Conservation (phyloP, 306 rosid genomes). For the Ceratonia siliqua region DNA sequence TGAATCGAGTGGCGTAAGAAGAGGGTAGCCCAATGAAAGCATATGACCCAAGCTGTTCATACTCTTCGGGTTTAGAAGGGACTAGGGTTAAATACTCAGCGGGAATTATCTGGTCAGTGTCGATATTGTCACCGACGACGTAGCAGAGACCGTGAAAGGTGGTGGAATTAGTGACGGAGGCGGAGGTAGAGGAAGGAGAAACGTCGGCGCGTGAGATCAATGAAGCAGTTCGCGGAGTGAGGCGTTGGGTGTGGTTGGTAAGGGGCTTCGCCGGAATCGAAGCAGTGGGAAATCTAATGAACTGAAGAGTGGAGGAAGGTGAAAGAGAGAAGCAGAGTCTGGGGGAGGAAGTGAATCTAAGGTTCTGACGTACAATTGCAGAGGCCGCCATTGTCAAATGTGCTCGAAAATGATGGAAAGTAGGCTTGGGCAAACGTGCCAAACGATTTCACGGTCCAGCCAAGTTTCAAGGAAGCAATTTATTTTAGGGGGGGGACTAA, state of each 20-base stretch:
- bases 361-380: constrained; percentile 45
- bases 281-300: constrained; percentile 41
- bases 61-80: constrained; percentile 90
- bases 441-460: too few relatives aligned
- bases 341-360: constrained; percentile 38
- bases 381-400: constrained; percentile 55
- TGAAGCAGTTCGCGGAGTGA: constrained; percentile 24
- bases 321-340: constrained; percentile 29
- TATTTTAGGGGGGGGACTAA: too few relatives aligned
- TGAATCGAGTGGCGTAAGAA: constrained; percentile 59
- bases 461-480: too few relatives aligned
- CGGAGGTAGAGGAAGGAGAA: constrained; percentile 29
- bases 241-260: neutral
- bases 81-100: constrained; percentile 89
- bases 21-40: constrained; percentile 89
- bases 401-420: neutral
- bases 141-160: constrained; percentile 94
- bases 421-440: neutral
- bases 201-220: constrained; percentile 38
- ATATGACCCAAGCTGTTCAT: constrained; percentile 84
- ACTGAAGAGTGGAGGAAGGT: constrained; percentile 16
- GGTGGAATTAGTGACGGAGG: constrained; percentile 23
- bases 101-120: constrained; percentile 96
- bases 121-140: constrained; percentile 83
- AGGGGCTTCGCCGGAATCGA: constrained; percentile 8